phyloP scores from a whole-genome alignment of 192 early-diverging fungal genomes.

The Coemansia guatemalensis region DNA sequence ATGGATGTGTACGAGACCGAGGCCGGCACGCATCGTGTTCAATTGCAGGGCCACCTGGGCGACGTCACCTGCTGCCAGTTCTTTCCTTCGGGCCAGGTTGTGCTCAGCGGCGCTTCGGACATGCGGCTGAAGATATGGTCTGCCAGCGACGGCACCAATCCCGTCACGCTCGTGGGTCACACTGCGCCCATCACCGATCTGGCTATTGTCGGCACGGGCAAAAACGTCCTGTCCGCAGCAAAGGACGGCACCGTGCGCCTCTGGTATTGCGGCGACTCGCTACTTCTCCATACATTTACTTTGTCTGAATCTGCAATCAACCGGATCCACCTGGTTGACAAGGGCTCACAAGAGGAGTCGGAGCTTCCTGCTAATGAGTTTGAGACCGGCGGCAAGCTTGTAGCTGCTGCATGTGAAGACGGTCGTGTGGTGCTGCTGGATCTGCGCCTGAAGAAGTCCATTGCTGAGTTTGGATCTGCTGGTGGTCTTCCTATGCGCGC shows the following conservation, averaged over 20 bases:
- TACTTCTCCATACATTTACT: constrained; percentile 20
- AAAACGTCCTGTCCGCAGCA: constrained; percentile 60
- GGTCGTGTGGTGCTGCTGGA: constrained; percentile 33
- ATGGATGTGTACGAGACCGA: constrained; percentile 43
- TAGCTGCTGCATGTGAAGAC: constrained; percentile 41
- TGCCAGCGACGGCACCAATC: constrained; percentile 69
- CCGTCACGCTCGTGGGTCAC: constrained; percentile 71
- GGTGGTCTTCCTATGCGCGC: constrained; percentile 29
- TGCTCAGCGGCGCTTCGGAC: constrained; percentile 68
- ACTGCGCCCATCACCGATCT: constrained; percentile 61
- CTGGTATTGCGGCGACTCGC: constrained; percentile 44
- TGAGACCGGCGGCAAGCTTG: constrained; percentile 24
- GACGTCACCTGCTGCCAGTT: constrained; percentile 67
- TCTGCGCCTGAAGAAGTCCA: constrained; percentile 2
- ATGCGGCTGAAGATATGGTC: constrained; percentile 74
- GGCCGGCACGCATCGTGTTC: constrained; percentile 15
- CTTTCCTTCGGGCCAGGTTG: constrained; percentile 75
- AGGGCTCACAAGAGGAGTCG: not conserved
- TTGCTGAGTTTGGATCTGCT: constrained; percentile 18
- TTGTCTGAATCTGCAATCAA: constrained; percentile 35
- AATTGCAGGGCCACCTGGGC: constrained; percentile 60
- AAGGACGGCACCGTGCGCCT: constrained; percentile 47
- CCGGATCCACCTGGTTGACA: constrained; percentile 15
- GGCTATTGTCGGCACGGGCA: constrained; percentile 64
- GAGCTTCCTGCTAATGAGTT: constrained; percentile 14